These are phyloP conservation scores for Starmerella bacillaris DNA, from an alignment of 805 yeast species.

Conservation along the genomic window DNA sequence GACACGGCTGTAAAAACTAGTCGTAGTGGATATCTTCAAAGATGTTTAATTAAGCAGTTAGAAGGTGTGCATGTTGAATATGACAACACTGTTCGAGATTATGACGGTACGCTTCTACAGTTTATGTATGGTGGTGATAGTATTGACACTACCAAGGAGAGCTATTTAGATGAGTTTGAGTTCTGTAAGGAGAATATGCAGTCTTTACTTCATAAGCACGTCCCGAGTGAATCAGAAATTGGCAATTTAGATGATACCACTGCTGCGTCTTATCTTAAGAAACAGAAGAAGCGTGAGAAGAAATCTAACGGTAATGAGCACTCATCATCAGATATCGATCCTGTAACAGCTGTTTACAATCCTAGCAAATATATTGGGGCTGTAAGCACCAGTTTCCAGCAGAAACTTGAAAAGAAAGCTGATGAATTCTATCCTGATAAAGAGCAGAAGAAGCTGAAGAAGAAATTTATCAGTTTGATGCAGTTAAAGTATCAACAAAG, in stretches of 20 bases:
- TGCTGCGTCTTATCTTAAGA: slow-evolving; percentile 67
- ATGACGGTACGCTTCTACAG: slow-evolving; percentile 84
- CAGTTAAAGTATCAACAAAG: slow-evolving; percentile 97
- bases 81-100: slow-evolving; percentile 89
- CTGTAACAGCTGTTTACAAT: slow-evolving; percentile 65
- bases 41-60: slow-evolving; percentile 93
- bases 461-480: slow-evolving; percentile 90
- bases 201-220: slow-evolving; percentile 67
- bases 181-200: slow-evolving; percentile 87
- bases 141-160: slow-evolving; percentile 82
- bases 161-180: slow-evolving; percentile 80
- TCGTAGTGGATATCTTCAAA: slow-evolving; percentile 92
- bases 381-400: slow-evolving; percentile 77
- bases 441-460: slow-evolving; percentile 35
- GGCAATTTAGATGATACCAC: slow-evolving; percentile 63
- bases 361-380: slow-evolving; percentile 86
- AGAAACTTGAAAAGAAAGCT: slow-evolving; percentile 54
- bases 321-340: slow-evolving; percentile 53
- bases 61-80: slow-evolving; percentile 92
- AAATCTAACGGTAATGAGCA: too few species aligned
- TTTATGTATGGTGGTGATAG: slow-evolving; percentile 97
- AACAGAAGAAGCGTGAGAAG: slow-evolving; percentile 43
- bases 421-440: slow-evolving; percentile 28
- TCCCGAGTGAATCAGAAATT: slow-evolving; percentile 47
- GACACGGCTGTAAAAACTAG: slow-evolving; percentile 99